phyloP scores from a whole-genome alignment of 495 filamentous ascomycete genomes.

The Letharia lupina region DNA sequence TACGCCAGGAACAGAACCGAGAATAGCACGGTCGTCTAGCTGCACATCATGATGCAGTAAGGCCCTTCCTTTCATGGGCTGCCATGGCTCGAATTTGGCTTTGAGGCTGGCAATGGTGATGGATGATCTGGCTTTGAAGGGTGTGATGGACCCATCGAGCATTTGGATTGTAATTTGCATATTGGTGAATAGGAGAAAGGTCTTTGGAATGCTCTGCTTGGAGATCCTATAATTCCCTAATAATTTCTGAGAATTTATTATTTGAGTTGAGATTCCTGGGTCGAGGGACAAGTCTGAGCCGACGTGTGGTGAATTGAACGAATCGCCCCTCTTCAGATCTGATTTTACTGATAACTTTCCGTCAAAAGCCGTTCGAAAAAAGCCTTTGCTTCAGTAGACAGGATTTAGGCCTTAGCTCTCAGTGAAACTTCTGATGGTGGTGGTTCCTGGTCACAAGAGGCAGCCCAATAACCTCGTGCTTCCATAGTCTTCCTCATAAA shows the following conservation, averaged over 20 bases:
- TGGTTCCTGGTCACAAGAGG: not conserved
- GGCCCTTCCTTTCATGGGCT: not conserved
- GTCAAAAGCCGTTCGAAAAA: not conserved
- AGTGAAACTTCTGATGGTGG: not conserved
- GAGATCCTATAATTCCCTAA: not conserved
- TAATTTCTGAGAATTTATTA: not conserved
- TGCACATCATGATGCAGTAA: slow-evolving; percentile 1
- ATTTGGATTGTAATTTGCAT: slow-evolving; percentile 5
- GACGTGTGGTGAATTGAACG: not conserved
- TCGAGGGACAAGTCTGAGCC: not conserved
- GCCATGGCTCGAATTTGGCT: slow-evolving; percentile 6
- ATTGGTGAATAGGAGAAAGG: not conserved
- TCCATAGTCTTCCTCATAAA: not conserved
- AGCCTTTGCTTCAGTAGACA: not conserved
- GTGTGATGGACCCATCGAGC: not conserved
- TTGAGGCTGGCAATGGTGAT: not conserved
- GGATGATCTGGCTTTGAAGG: slow-evolving; percentile 3
- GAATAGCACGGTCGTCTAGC: slow-evolving; percentile 1
- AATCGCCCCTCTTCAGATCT: not conserved
- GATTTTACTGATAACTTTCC: not conserved
- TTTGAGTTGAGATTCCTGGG: not conserved
- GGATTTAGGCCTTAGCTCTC: not conserved
- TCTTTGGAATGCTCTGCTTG: not conserved
- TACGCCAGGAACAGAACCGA: not conserved
- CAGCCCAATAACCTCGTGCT: not conserved